A percentile compares a stretch with the other conserved stretches of the same genome.
Evolutionary conservation across 2,329 filamentous ascomycete species (phyloP).

Genomic region (Pyrenophora graminea): DNA sequence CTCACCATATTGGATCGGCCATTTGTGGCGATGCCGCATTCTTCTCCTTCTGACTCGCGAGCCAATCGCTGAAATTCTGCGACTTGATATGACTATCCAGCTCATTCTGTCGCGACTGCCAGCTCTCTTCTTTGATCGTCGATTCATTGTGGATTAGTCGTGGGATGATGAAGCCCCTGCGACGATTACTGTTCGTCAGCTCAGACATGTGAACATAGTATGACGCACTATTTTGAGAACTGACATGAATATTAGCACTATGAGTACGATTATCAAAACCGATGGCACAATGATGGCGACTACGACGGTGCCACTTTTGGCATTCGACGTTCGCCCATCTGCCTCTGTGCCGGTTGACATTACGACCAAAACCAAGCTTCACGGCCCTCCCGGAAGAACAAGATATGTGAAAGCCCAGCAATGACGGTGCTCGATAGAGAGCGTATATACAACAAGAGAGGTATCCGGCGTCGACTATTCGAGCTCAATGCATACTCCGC

Average conservation of each 20-base stretch:
- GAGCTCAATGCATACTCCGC: slow-evolving; percentile 18
- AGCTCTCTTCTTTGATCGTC: slow-evolving; percentile 25
- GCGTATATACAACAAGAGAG: slow-evolving; percentile 6
- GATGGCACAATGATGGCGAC: slow-evolving; percentile 41
- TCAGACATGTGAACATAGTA: neutral
- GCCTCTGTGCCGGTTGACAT: slow-evolving; percentile 23
- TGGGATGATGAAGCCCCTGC: slow-evolving; percentile 32
- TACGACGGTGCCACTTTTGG: slow-evolving; percentile 23
- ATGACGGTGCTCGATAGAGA: neutral
- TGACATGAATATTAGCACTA: slow-evolving; percentile 39
- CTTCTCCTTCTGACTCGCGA: slow-evolving; percentile 28
- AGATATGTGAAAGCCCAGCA: neutral
- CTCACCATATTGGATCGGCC: slow-evolving; percentile 34
- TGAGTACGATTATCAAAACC: slow-evolving; percentile 36
- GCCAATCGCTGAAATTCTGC: slow-evolving; percentile 42
- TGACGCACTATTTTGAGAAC: slow-evolving; percentile 3
- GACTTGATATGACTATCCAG: slow-evolving; percentile 39
- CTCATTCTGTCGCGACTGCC: slow-evolving; percentile 35
- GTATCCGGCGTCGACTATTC: slow-evolving; percentile 13
- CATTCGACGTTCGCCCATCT: neutral
- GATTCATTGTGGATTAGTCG: slow-evolving; percentile 16
- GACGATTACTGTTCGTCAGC: slow-evolving; percentile 19
- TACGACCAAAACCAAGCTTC: neutral
- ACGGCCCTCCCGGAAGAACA: neutral
- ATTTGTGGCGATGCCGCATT: slow-evolving; percentile 20